Base-by-base conservation (phyloP, 2,329 filamentous ascomycete species). In the Gaeumannomyces tritici region DNA sequence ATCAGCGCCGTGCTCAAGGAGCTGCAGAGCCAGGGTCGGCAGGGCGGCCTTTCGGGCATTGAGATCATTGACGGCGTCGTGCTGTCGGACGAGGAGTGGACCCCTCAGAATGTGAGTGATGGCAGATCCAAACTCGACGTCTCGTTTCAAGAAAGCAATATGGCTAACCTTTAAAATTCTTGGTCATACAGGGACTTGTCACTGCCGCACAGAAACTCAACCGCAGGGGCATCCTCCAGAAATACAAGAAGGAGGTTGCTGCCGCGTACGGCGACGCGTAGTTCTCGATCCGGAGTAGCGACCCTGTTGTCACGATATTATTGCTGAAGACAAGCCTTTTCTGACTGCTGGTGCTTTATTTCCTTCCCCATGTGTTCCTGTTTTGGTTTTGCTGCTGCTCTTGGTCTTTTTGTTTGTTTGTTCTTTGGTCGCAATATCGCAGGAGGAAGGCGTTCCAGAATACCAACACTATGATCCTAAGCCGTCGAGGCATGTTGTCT, bases 191-290 rank as follows among this genome's bases (percentile, higher is more conserved):
- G 87, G 80, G 80, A 63, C 79, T 86, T 63, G 83, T 87, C 62
- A 89, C 87, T 59, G 86, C 87, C 13, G 88, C 88, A 3, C 87
- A 90, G 74, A 90, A 90, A 71, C 78, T 90, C 60, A 88, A 90
- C 76, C 82, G 87, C 68, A 88, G 84, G 76, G 84, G 81, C 69
- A 88, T 90, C 64, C 73, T 88, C 60, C 74, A 80, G 55, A 83
- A 81, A 68, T 89, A 83, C 76, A 75, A 84, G 74, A 80, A 80
- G 66, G 81, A 89, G 63, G 82, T 90, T 54, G 77, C 83, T 67
- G 77, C 77, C 68, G 86, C 85, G 1, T 89, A 89, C 67, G 77
- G 78, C 64, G 68, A 72, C 33, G 71, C 56, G 15, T 55, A 31
- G 27, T 60, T 12, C 18, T 51, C 24, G 59, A 6, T 28, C 57